These are phyloP conservation scores for Penicillium corylophilum DNA, from an alignment of 2,329 filamentous ascomycete species.

Conservation along the genomic window DNA sequence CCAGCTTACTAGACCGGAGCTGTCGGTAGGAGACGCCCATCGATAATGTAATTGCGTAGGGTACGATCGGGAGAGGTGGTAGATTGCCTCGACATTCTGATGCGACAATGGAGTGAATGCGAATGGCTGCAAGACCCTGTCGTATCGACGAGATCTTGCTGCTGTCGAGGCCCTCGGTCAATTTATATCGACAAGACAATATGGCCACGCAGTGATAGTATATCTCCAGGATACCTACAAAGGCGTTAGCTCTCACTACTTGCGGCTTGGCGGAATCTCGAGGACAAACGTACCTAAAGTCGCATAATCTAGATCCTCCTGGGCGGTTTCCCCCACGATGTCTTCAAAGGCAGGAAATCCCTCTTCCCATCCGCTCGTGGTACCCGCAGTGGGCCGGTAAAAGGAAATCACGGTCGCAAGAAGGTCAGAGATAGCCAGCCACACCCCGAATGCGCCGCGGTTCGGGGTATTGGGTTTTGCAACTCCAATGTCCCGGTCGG, in stretches of 20 bases:
- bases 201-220: slow-evolving; percentile 60
- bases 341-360: slow-evolving; percentile 40
- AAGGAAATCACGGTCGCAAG: slow-evolving; percentile 41
- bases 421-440: slow-evolving; percentile 40
- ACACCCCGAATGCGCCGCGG: slow-evolving; percentile 35
- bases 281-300: slow-evolving; percentile 27
- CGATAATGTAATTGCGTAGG: slow-evolving; percentile 56
- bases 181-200: slow-evolving; percentile 52
- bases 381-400: slow-evolving; percentile 37
- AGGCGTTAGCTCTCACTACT: slow-evolving; percentile 5
- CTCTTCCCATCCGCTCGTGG: slow-evolving; percentile 39
- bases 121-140: slow-evolving; percentile 56
- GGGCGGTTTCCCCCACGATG: slow-evolving; percentile 29
- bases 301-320: slow-evolving; percentile 28
- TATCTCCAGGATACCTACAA: slow-evolving; percentile 51
- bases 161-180: slow-evolving; percentile 39
- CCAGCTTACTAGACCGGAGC: slow-evolving; percentile 53
- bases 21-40: slow-evolving; percentile 59
- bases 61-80: slow-evolving; percentile 55
- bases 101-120: slow-evolving; percentile 54
- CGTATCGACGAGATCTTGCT: slow-evolving; percentile 54
- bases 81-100: slow-evolving; percentile 47
- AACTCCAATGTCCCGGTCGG: slow-evolving; percentile 42
- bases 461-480: slow-evolving; percentile 25
- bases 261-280: neutral